Conservation (phyloP, 2,329 filamentous ascomycete genomes). For the Didymella arachidicola region DNA sequence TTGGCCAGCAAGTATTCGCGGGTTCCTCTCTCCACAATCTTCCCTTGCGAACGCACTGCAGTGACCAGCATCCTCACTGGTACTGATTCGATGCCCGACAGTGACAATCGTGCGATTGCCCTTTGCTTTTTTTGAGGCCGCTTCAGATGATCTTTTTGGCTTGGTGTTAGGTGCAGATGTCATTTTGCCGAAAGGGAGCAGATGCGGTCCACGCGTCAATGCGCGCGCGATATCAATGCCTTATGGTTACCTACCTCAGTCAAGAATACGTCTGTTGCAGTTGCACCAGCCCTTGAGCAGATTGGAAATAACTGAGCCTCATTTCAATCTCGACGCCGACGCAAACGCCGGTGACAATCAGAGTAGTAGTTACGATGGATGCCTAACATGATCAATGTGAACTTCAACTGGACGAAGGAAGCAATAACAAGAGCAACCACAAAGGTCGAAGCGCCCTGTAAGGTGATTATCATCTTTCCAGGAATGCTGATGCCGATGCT, state of each 20-base stretch:
- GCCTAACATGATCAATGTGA: slow-evolving; percentile 76
- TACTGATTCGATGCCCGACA: slow-evolving; percentile 88
- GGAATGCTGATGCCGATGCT: slow-evolving; percentile 87
- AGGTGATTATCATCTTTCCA: slow-evolving; percentile 54
- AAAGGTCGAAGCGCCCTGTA: slow-evolving; percentile 63
- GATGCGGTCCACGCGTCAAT: slow-evolving; percentile 86
- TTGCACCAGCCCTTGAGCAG: slow-evolving; percentile 54
- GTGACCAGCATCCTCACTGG: slow-evolving; percentile 91
- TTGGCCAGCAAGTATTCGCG: slow-evolving; percentile 51
- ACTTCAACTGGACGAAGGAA: slow-evolving; percentile 90
- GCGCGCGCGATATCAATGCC: slow-evolving; percentile 92
- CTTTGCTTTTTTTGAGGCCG: slow-evolving; percentile 80
- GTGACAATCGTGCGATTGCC: slow-evolving; percentile 91
- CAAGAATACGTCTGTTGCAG: slow-evolving; percentile 61
- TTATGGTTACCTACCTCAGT: slow-evolving; percentile 74
- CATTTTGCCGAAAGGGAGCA: slow-evolving; percentile 62
- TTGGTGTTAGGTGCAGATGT: slow-evolving; percentile 49
- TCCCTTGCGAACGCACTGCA: slow-evolving; percentile 94
- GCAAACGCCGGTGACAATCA: neutral
- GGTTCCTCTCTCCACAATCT: slow-evolving; percentile 81
- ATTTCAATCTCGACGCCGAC: slow-evolving; percentile 40
- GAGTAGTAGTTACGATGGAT: slow-evolving; percentile 58
- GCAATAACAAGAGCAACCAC: slow-evolving; percentile 87
- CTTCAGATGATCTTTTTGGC: slow-evolving; percentile 79
- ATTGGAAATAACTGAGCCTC: slow-evolving; percentile 46